phyloP scores from a whole-genome alignment of 75 land plant species.

The Selaginella tamariscina region DNA sequence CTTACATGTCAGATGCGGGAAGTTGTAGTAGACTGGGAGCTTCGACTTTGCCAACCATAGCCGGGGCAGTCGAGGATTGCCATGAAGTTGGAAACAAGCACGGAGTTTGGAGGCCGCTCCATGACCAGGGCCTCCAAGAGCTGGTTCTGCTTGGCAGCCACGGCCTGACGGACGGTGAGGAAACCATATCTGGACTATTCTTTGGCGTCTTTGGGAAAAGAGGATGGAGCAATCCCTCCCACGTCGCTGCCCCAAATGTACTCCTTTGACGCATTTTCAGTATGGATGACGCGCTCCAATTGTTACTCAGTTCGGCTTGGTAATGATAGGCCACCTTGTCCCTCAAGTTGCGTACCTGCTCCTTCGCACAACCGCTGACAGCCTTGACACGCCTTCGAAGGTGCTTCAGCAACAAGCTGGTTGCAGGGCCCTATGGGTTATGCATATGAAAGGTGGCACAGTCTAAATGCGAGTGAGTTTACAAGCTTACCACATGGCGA shows the following conservation, averaged over 20 bases:
- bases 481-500: constrained; percentile 1
- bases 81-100: background rate
- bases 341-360: background rate
- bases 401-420: constrained; percentile 1
- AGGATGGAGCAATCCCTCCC: background rate
- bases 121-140: constrained; percentile 4
- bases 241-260: background rate
- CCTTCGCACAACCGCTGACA: background rate
- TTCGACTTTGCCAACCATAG: constrained; percentile 1
- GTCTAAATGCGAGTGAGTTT: background rate
- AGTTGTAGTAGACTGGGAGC: constrained; percentile 3
- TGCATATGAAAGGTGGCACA: constrained; percentile 3
- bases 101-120: constrained; percentile 2
- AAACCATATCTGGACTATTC: background rate
- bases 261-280: background rate
- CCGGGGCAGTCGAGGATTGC: constrained; percentile 4
- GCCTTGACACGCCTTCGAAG: background rate
- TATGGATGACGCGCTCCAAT: constrained; percentile 3
- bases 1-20: constrained; percentile 3
- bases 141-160: background rate
- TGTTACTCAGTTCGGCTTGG: background rate
- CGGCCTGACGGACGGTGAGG: background rate
- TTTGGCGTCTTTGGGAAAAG: background rate
- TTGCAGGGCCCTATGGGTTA: constrained; percentile 4
- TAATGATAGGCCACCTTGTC: background rate